Conservation (phyloP, 495 filamentous ascomycete genomes). For the Penicillium soppii region DNA sequence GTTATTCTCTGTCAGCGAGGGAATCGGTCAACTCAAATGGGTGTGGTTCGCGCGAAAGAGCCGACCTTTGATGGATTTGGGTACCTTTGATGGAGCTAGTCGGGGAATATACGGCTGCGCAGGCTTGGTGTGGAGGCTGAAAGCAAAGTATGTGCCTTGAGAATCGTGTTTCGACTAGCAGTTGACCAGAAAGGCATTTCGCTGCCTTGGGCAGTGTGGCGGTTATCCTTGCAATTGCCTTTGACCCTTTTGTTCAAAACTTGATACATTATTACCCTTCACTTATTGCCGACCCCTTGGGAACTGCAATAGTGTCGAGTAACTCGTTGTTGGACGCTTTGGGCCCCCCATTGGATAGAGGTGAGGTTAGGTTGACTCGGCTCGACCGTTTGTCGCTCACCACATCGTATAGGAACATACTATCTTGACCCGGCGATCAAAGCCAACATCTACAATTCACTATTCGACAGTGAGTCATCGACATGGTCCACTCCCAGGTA, state of each 20-base stretch:
- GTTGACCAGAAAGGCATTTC: constrained; percentile 2
- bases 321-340: not conserved
- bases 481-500: constrained; percentile 16
- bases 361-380: not conserved
- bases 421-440: not conserved
- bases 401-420: not conserved
- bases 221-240: not conserved
- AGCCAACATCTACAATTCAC: not conserved
- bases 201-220: not conserved
- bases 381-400: not conserved
- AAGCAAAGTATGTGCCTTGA: constrained; percentile 4
- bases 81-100: constrained; percentile 2
- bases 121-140: not conserved
- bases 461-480: constrained; percentile 7
- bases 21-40: constrained; percentile 7
- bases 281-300: not conserved
- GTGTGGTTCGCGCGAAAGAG: not conserved
- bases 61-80: not conserved
- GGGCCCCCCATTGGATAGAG: not conserved
- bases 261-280: not conserved
- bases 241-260: not conserved
- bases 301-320: not conserved
- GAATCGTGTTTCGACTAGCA: no score
- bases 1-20: not conserved
- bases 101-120: not conserved